phyloP scores from a whole-genome alignment of 2,329 filamentous ascomycete genomes.

The Blastomyces percursus region DNA sequence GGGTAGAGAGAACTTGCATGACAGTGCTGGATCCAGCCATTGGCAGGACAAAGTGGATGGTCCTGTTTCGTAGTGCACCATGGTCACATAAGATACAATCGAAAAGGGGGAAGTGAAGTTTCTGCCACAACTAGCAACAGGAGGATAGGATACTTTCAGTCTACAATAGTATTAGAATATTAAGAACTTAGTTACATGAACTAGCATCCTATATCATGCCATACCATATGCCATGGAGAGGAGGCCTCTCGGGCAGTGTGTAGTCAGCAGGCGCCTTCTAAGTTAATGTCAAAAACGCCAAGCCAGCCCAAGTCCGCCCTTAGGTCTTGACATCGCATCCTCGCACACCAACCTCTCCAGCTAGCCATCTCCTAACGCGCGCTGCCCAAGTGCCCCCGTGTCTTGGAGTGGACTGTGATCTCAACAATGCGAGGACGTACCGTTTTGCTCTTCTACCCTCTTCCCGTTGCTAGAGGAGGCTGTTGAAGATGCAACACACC shows the following conservation, averaged over 20 bases:
- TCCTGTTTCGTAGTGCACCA: not conserved
- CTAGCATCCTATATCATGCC: too few species aligned
- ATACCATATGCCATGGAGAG: too few species aligned
- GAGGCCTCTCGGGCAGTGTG: not conserved
- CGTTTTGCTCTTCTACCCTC: not conserved
- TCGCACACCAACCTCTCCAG: not conserved
- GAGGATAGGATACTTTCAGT: not conserved
- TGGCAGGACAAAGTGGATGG: not conserved
- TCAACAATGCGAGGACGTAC: constrained; percentile 3
- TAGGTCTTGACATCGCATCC: not conserved
- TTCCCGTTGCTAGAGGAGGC: not conserved
- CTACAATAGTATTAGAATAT: too few species aligned
- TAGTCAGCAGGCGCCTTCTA: not conserved
- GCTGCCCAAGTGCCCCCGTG: not conserved
- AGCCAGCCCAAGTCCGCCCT: not conserved
- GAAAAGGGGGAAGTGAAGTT: not conserved
- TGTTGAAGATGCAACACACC: constrained; percentile 13
- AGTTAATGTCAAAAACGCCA: not conserved
- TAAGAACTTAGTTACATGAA: too few species aligned
- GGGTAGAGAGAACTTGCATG: not conserved
- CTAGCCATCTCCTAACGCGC: not conserved
- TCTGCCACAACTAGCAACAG: not conserved
- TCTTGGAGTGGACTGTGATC: not conserved
- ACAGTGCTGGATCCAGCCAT: not conserved
- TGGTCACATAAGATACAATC: not conserved